These are phyloP conservation scores for Suillus occidentalis DNA, from an alignment of 768 basidiomycete genomes.

Conservation along the genomic window DNA sequence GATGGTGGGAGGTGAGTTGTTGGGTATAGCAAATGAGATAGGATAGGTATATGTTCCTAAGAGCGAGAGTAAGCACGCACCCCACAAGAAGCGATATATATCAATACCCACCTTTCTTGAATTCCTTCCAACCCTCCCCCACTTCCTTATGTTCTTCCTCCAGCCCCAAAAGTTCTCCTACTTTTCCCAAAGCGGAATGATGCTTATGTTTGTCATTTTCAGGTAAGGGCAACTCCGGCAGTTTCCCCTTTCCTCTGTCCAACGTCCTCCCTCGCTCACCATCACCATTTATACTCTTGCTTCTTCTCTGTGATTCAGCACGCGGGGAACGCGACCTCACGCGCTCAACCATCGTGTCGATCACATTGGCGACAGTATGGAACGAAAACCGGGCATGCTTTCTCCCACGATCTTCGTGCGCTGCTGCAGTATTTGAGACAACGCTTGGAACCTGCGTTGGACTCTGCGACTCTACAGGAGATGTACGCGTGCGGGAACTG, in stretches of 20 bases:
- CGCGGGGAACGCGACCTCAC: slow-evolving; percentile 48
- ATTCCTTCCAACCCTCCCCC: slow-evolving; percentile 79
- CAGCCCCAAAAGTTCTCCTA: slow-evolving; percentile 2
- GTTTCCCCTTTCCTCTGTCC: slow-evolving; percentile 26
- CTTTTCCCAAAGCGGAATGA: background rate
- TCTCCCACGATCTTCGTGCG: slow-evolving; percentile 27
- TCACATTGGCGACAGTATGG: slow-evolving; percentile 46
- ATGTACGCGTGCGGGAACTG: slow-evolving; percentile 3
- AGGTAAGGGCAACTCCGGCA: slow-evolving; percentile 3
- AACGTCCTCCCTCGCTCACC: slow-evolving; percentile 30
- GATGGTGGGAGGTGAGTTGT: slow-evolving; percentile 77
- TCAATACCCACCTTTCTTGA: slow-evolving; percentile 68
- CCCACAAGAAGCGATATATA: background rate
- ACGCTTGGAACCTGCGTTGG: background rate
- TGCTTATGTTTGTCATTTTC: slow-evolving; percentile 25
- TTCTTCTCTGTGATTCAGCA: slow-evolving; percentile 15
- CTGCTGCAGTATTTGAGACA: background rate
- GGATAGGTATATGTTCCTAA: slow-evolving; percentile 93
- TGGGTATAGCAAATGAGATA: slow-evolving; percentile 86
- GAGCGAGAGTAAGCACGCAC: slow-evolving; percentile 7
- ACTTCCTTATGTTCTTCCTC: slow-evolving; percentile 34
- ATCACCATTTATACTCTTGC: slow-evolving; percentile 10
- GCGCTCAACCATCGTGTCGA: slow-evolving; percentile 41
- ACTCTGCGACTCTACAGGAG: background rate
- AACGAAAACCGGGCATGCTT: slow-evolving; percentile 50